phyloP scores from a whole-genome alignment of 2,329 filamentous ascomycete species.

The Epichloe brachyelytri region DNA sequence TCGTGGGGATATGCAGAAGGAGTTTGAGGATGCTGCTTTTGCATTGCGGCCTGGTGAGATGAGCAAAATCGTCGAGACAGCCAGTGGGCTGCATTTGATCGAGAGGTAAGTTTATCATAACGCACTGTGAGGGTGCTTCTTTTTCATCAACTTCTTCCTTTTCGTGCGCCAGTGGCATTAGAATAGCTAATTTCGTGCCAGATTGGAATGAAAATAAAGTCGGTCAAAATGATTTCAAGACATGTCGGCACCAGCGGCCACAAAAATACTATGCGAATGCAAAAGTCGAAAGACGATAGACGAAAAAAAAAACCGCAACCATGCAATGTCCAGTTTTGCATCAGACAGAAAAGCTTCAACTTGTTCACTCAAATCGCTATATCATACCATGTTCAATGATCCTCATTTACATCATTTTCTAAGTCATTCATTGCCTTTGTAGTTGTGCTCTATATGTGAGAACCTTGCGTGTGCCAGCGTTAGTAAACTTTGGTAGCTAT shows the following conservation, averaged over 20 bases:
- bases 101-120: slow-evolving; percentile 51
- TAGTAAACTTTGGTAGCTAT: background rate
- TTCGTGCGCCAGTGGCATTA: background rate
- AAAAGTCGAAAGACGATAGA: background rate
- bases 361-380: background rate
- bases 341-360: background rate
- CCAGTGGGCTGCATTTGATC: slow-evolving; percentile 89
- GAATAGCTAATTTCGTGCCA: background rate
- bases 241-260: background rate
- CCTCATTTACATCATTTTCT: background rate
- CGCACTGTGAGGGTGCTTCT: background rate
- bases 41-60: slow-evolving; percentile 76
- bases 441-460: background rate
- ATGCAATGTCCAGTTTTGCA: background rate
- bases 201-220: background rate
- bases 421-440: background rate
- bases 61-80: slow-evolving; percentile 79
- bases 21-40: slow-evolving; percentile 95
- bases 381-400: background rate
- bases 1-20: slow-evolving; percentile 92
- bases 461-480: background rate
- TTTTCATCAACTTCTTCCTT: background rate
- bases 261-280: background rate
- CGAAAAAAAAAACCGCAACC: background rate
- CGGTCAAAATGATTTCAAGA: background rate